phyloP scores from a whole-genome alignment of 371 early-diverging fungal species.

The Mucor lusitanicus region DNA sequence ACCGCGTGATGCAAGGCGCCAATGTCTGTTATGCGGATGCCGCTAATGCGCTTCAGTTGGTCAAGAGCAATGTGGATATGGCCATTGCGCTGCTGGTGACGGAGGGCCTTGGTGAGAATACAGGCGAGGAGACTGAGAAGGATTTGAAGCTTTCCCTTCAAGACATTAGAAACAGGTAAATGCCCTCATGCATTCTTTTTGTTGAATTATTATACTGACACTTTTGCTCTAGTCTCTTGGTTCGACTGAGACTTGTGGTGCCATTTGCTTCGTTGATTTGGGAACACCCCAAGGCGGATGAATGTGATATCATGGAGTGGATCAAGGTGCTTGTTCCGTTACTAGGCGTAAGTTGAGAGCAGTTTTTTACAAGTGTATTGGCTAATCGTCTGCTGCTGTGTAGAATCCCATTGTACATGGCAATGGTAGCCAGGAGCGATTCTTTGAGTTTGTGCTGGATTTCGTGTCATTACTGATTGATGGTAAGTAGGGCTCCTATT shows the following conservation, averaged over 20 bases:
- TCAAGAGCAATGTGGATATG: slow-evolving; percentile 40
- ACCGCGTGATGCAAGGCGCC: slow-evolving; percentile 54
- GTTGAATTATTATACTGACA: too few species aligned
- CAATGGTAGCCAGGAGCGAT: slow-evolving; percentile 61
- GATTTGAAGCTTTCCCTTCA: slow-evolving; percentile 30
- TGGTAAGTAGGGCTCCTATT: slow-evolving; percentile 23
- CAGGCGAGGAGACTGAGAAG: slow-evolving; percentile 10
- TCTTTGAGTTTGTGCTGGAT: slow-evolving; percentile 64
- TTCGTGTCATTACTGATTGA: slow-evolving; percentile 63
- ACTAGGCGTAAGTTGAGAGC: slow-evolving; percentile 34
- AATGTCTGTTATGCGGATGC: slow-evolving; percentile 57
- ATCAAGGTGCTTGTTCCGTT: slow-evolving; percentile 37
- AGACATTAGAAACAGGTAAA: slow-evolving; percentile 47
- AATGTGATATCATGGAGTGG: slow-evolving; percentile 54
- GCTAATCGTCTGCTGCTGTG: not conserved
- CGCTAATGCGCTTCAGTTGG: slow-evolving; percentile 33
- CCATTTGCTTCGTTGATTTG: slow-evolving; percentile 60
- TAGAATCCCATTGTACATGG: slow-evolving; percentile 63
- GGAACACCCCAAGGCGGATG: slow-evolving; percentile 51
- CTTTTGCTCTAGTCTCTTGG: slow-evolving; percentile 42
- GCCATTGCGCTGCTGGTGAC: slow-evolving; percentile 42
- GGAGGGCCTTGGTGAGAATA: slow-evolving; percentile 34
- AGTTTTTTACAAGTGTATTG: too few species aligned
- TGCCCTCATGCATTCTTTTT: too few species aligned
- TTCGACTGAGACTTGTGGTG: slow-evolving; percentile 56